These are phyloP conservation scores for Yarrowia sp. DNA, from an alignment of 805 yeast genomes.

Conservation along the genomic window DNA sequence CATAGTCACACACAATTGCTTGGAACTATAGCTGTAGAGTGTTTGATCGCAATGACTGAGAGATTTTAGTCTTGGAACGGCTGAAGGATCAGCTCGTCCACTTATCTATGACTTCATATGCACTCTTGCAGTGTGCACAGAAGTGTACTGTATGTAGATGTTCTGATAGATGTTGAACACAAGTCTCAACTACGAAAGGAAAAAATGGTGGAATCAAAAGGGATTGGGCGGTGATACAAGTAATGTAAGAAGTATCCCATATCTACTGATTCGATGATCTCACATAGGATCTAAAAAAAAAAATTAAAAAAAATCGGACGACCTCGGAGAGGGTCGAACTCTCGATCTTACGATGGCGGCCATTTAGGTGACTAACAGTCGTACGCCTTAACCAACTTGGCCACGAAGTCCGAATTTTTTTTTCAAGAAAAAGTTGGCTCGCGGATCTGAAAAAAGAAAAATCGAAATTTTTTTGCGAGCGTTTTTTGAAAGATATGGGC, in stretches of 20 bases:
- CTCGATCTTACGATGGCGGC: slow-evolving; percentile 38
- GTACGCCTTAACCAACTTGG: slow-evolving; percentile 38
- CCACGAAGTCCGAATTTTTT: slow-evolving; percentile 30
- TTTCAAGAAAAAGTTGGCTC: neutral
- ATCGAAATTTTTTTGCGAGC: neutral
- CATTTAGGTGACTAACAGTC: slow-evolving; percentile 35
- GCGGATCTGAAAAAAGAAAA: neutral
- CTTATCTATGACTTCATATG: neutral
- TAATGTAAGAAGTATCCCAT: too few relatives aligned
- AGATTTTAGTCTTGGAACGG: too few relatives aligned
- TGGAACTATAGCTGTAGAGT: too few relatives aligned
- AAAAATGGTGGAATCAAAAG: too few relatives aligned
- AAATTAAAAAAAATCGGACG: slow-evolving; percentile 15
- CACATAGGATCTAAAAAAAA: neutral
- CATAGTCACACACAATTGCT: too few relatives aligned
- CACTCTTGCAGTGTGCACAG: neutral
- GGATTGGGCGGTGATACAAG: too few relatives aligned
- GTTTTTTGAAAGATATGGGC: neutral
- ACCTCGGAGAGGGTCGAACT: slow-evolving; percentile 38
- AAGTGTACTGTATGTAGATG: too few relatives aligned
- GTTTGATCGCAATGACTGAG: neutral
- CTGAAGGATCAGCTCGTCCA: too few relatives aligned
- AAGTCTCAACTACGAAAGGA: too few relatives aligned
- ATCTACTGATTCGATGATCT: too few relatives aligned
- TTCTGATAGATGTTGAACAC: too few relatives aligned